Evolutionary conservation across 2,329 filamentous ascomycete genomes (phyloP), one percentile per base, ranked within the genome.

Genomic region (Didymella exigua): DNA sequence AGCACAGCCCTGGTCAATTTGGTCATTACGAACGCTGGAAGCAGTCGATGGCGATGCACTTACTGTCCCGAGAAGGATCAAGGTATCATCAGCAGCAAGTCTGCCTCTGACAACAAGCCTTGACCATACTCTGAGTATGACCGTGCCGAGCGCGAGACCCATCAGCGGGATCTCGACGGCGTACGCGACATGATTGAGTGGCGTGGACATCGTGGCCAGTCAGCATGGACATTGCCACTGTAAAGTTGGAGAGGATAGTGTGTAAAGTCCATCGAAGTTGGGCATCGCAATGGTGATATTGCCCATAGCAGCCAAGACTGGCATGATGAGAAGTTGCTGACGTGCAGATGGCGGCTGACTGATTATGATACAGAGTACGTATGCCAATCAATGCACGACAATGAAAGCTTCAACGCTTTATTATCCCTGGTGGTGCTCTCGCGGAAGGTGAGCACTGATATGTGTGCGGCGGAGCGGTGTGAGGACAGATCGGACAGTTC

Each of bases 151-250:
- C 10, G 66, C 68, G 7, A 68, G 36, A 2, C 63, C 40, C 24
- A 71, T 63, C n/a, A 69, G 38, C 4, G 67, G 68, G 8, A 69
- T 63, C 43, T 71, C 68, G 4, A 69, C 62, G 8, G 61, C 66
- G 5, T 64, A 53, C 13, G 66, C 63, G 13, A 56, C 24, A 30
- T 26, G 13, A 16, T 33, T 29, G 47, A 54, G 33, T 19, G 34
- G 21, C 21, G 26, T 31, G 18, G n/a, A 31, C 40, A 50, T 30
- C 58, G 56, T 54, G 27, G 30, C 29, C 14, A 21, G 19, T 21
- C 21, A 49, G 29, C n/a, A 16, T 16, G 5, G 11, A 2, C 1
- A 6, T 5, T 8, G 44, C 24, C 24, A 47, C 44, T 21, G n/a
- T 14, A 30, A 14, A 24, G 14, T 19, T 44, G 19, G 13, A 24